Base-by-base conservation (phyloP, 441 rosid species). In the Syzygium malaccense region DNA sequence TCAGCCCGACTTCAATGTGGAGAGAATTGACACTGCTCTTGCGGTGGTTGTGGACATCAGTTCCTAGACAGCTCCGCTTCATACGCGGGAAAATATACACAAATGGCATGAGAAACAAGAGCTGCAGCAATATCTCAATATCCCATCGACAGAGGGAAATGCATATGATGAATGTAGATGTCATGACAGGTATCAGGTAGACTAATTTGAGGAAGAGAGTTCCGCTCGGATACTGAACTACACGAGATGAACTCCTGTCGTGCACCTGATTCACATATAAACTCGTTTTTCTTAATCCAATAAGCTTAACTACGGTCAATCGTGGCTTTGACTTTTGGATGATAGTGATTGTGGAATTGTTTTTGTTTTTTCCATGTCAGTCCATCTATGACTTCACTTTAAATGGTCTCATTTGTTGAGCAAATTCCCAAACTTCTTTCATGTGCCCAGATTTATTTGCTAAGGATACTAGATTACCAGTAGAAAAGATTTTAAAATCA, bases 301-400 rank as follows among this genome's bases (percentile, higher is more conserved):
- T n/a, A n/a, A 62, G 1, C 37, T 0, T n/a, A 62, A n/a, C 20
- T 7, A 17, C 33, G 71, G 37, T n/a, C 33, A 0, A 62, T n/a
- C 37, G 2, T 0, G 71, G 71, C 37, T 62, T n/a, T n/a, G 37
- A 62, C 71, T 33, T 62, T n/a, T n/a, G 71, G 71, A n/a, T 60
- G 18, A 6, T 60, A 28, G 33, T n/a, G 33, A 62, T 30, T 62
- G n/a, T n/a, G 71, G 19, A 62, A 62, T 41, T 41, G 45, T 41
- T 41, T 41, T 41, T 41, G 45, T 41, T 41, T 41, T 41, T 41
- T 41, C 45, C 45, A 41, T 41, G 45, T 41, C 45, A 41, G 45
- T 41, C 45, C 45, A 41, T 41, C 45, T 41, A 6, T 41, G 45
- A 41, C 71, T 62, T 62, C 37, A 10, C 71, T 62, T 33, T n/a